A percentile compares a stretch with the other conserved stretches of the same genome.
Evolutionary conservation across 805 yeast species (phyloP).

Genomic region (Metschnikowia koreensis): DNA sequence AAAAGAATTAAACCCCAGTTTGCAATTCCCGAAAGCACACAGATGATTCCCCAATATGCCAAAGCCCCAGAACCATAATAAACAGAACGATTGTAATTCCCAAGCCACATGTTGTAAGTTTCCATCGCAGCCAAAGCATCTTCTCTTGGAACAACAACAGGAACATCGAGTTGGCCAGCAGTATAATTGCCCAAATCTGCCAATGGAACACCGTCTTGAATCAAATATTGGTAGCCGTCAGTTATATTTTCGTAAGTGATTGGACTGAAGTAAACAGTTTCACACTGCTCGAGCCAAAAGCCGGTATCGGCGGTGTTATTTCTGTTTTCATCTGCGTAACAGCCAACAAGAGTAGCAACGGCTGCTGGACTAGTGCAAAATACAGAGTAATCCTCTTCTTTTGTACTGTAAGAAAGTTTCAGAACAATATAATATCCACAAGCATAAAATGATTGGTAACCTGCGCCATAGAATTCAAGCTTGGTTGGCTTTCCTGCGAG

Average conservation of each 20-base stretch:
- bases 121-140: slow-evolving; percentile 12
- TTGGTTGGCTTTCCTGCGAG: slow-evolving; percentile 13
- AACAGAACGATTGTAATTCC: slow-evolving; percentile 40
- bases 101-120: slow-evolving; percentile 34
- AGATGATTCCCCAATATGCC: slow-evolving; percentile 48
- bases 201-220: slow-evolving; percentile 6
- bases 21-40: slow-evolving; percentile 39
- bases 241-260: slow-evolving; percentile 12
- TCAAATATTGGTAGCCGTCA: slow-evolving; percentile 7
- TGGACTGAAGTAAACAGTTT: slow-evolving; percentile 2
- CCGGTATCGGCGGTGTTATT: neutral
- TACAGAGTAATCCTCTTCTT: slow-evolving; percentile 8
- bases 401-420: slow-evolving; percentile 6
- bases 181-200: slow-evolving; percentile 10
- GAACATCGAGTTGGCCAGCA: slow-evolving; percentile 16
- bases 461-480: slow-evolving; percentile 6
- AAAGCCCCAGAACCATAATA: slow-evolving; percentile 39
- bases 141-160: slow-evolving; percentile 24
- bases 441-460: slow-evolving; percentile 12
- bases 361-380: slow-evolving; percentile 15
- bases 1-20: slow-evolving; percentile 42
- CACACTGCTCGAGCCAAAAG: slow-evolving; percentile 11
- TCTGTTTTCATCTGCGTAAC: slow-evolving; percentile 8
- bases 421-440: slow-evolving; percentile 9
- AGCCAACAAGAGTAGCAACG: slow-evolving; percentile 14